Evolutionary conservation across 1,284 basidiomycete genomes (phyloP), one percentile per base, ranked within the genome.

Genomic region (Agroathelia rolfsii): DNA sequence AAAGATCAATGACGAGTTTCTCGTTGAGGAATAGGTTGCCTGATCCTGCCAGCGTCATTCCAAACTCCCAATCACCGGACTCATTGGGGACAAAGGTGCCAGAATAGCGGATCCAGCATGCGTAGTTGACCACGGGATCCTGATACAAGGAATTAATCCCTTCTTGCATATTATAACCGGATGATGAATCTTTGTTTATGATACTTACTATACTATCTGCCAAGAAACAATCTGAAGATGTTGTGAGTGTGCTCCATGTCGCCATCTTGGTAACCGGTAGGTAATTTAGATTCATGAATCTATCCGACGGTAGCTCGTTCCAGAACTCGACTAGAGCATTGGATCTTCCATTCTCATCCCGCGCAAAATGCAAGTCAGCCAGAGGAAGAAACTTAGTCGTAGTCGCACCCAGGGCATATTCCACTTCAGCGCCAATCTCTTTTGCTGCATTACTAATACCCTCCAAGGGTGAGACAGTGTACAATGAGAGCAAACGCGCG

Each of bases 21-120:
- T 61, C 61, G 37, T 75, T 57, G 24, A 75, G 40, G 50, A 63
- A 72, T 8, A 75, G 49, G 34, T 64, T 62, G 4, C 59, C 64
- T n/a, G 52, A 42, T 3, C 70, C 68, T 16, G 60, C 55, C n/a
- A 67, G 47, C 30, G 53, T 61, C 9, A 73, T 43, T 2, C 68
- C 66, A 28, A 76, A 52, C 32, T 68, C 60, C 59, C 62, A 73
- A 30, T 61, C 50, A 5, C 62, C 64, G 37, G 52, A 31, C 35
- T 39, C 38, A n/a, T 62, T 56, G 5, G 61, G 62, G 10, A 44
- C 47, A 41, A 69, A 66, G 11, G 57, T 60, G 3, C 60, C 55
- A 22, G 61, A 61, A 34, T 58, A 57, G 4, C 55, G 50, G 30
- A 59, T 52, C 44, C 49, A 64, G 38, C 62, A 62, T 9, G 47